Percentiles rank a stretch among this genome's conserved stretches.
Evolutionary conservation across 73 alveolate species (phyloP).

Genomic region (Tetrahymena malaccensis): DNA sequence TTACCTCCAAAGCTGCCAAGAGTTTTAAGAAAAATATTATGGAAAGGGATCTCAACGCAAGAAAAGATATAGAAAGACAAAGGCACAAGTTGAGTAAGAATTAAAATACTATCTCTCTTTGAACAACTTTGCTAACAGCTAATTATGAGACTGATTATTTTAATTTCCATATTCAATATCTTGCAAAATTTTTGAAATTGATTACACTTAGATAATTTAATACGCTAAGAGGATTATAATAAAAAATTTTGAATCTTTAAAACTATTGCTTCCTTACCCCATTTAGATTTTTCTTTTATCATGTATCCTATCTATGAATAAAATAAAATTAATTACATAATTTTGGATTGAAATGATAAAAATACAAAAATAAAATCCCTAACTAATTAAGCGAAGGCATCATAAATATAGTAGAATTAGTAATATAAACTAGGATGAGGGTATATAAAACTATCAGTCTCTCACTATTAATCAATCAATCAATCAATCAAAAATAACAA

Average conservation of each 20-base stretch:
- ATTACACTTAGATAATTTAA: background rate
- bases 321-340: background rate
- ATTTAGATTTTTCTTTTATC: background rate
- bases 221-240: background rate
- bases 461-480: background rate
- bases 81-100: background rate
- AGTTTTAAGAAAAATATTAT: background rate
- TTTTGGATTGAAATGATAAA: background rate
- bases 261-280: background rate
- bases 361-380: background rate
- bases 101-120: background rate
- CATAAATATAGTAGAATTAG: background rate
- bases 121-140: background rate
- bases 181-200: background rate
- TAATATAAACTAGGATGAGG: background rate
- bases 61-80: background rate
- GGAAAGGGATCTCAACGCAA: background rate
- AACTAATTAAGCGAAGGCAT: background rate
- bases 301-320: background rate
- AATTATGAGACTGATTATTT: background rate
- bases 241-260: background rate
- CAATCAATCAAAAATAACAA: background rate
- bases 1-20: background rate
- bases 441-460: background rate
- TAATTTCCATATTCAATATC: background rate